Evolutionary conservation across 371 early-diverging fungal genomes (phyloP), one percentile per base, ranked within the genome.

Genomic region (Mucor ambiguus): DNA sequence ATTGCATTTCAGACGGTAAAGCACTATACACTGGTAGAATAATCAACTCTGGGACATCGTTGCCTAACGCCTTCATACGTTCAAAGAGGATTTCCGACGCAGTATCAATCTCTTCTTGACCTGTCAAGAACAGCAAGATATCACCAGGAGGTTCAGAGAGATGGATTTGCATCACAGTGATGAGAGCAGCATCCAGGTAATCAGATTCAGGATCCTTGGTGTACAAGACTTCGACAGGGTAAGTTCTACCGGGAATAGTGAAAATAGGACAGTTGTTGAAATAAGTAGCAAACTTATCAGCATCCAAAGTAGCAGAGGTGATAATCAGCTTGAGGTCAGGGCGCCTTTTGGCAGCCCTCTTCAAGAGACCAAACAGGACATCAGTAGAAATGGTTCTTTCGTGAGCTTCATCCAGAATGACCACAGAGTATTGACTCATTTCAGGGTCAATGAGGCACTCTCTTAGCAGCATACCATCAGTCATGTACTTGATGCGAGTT

Each of bases 341-440:
- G 28, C 98, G 86, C 60, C 77, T 81, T 60, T 85, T 89, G n/a
- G 92, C 83, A 20, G 96, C 89, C 54, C 94, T 86, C 74, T 96
- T 97, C 60, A 98, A 78, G 64, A 98, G 73, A n/a, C 98, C 98
- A 76, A 99, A 96, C 26, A 99, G 73, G 3, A 99, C 93, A 83
- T 99, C 99, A 2, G 99, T 99, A 62, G 90, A 89, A 43, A 98
- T 91, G 8, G 96, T 96, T 63, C 99, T 89, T 85, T 99, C 99
- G 92, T 99, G 99, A 43, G 99, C 99, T 80, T 99, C 99, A 74
- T 99, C 99, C 30, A 99, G 85, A 72, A 98, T 91, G 57, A 99
- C 89, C 37, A 98, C 92, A 28, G 96, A 92, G 79, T 99, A 99
- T 59, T 89, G 87, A 20, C 79, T 77, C 79, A 98, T 85, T 35